Conservation (phyloP, 1,139 yeast species). For the Scheffersomyces lignicola region DNA sequence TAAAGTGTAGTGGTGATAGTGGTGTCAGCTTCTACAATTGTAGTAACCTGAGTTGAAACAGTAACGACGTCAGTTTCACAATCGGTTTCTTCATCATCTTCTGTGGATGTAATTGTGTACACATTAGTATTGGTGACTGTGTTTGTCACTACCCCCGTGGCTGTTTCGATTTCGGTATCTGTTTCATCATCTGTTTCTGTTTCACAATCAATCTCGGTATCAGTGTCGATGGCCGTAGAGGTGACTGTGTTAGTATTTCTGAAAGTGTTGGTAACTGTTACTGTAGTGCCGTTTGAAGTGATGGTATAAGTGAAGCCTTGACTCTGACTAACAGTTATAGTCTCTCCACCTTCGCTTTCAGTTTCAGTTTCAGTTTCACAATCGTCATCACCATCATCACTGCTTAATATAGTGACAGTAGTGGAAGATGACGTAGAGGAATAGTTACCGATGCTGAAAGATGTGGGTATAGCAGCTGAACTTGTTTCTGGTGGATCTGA, state of each 20-base stretch:
- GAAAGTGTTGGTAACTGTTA: neutral
- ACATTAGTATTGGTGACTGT: slow-evolving; percentile 9
- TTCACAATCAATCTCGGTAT: slow-evolving; percentile 9
- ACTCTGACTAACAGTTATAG: neutral
- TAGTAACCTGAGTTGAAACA: slow-evolving; percentile 4
- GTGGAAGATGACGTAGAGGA: slow-evolving; percentile 11
- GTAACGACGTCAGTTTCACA: slow-evolving; percentile 9
- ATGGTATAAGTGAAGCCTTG: neutral
- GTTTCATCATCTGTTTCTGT: slow-evolving; percentile 7
- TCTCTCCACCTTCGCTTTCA: slow-evolving; percentile 5
- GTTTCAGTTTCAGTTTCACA: slow-evolving; percentile 13
- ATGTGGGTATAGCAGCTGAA: slow-evolving; percentile 2
- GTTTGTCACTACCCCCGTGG: slow-evolving; percentile 12
- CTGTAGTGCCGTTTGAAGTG: neutral
- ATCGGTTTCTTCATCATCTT: slow-evolving; percentile 12
- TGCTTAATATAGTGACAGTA: slow-evolving; percentile 7
- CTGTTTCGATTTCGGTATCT: slow-evolving; percentile 8
- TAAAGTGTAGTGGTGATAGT: slow-evolving; percentile 1
- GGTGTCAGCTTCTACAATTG: slow-evolving; percentile 1
- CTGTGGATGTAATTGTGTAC: slow-evolving; percentile 12
- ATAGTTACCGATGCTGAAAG: slow-evolving; percentile 4
- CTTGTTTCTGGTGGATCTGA: slow-evolving; percentile 3
- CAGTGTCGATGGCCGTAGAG: slow-evolving; percentile 1
- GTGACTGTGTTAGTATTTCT: neutral
- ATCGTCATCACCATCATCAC: slow-evolving; percentile 14